These are phyloP conservation scores for Cenococcum geophilum DNA, from an alignment of 495 filamentous ascomycete species.

Conservation along the genomic window DNA sequence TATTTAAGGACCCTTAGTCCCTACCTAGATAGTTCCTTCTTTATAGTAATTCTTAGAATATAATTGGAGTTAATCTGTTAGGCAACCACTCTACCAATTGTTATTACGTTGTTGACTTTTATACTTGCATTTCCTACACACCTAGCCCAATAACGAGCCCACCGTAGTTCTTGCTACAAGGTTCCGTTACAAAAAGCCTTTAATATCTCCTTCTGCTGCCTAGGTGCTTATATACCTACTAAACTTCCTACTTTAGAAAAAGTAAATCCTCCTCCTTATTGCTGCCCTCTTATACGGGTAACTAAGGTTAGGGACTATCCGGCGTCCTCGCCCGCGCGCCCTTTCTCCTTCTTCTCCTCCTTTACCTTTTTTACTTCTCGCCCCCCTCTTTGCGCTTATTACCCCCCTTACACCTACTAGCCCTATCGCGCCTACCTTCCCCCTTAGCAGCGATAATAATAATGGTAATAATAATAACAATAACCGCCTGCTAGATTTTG, in stretches of 20 bases:
- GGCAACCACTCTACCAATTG: too few relatives aligned
- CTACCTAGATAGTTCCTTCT: too few relatives aligned
- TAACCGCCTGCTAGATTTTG: not conserved
- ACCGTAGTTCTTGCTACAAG: too few relatives aligned
- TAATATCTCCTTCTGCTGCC: not conserved
- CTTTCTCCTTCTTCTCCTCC: not conserved
- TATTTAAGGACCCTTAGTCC: too few relatives aligned
- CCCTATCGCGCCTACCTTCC: not conserved
- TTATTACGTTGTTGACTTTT: too few relatives aligned
- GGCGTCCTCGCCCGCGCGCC: not conserved
- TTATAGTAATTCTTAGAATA: too few relatives aligned
- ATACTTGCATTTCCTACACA: too few relatives aligned
- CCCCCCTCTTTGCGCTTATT: not conserved
- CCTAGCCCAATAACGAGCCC: too few relatives aligned
- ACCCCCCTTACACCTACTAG: not conserved
- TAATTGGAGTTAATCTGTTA: too few relatives aligned
- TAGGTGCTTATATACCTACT: not conserved
- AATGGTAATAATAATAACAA: not conserved
- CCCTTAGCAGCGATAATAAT: not conserved
- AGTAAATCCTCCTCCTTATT: too few relatives aligned
- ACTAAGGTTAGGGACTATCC: not conserved
- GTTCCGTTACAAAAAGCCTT: not conserved
- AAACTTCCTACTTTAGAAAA: too few relatives aligned
- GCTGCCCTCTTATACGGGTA: not conserved
- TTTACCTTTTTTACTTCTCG: not conserved